These are phyloP conservation scores for Skeletonema potamos DNA, from an alignment of 108 stramenopile genomes.

Conservation along the genomic window DNA sequence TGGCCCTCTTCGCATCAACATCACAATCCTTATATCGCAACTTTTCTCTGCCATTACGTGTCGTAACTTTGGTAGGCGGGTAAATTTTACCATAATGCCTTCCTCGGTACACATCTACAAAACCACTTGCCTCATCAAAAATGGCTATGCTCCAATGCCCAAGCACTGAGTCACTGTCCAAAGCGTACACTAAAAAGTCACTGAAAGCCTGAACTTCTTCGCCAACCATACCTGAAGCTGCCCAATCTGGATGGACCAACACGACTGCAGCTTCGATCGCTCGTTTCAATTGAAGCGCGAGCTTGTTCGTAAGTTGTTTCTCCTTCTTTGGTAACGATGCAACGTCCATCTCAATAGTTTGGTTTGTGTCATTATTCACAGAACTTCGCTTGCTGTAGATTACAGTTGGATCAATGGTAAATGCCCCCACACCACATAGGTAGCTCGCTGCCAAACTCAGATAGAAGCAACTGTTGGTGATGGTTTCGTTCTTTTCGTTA, in stretches of 20 bases:
- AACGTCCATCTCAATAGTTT: constrained; percentile 19
- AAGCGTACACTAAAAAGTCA: constrained; percentile 48
- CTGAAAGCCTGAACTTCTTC: constrained; percentile 51
- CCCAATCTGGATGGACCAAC: constrained; percentile 50
- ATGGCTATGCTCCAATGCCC: constrained; percentile 46
- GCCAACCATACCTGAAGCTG: constrained; percentile 35
- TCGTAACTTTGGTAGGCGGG: constrained; percentile 21
- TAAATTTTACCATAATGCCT: constrained; percentile 46
- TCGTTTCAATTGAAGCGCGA: constrained; percentile 46
- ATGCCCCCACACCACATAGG: constrained; percentile 38
- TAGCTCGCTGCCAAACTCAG: constrained; percentile 46
- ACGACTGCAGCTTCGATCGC: constrained; percentile 49
- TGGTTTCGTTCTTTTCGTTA: constrained; percentile 38
- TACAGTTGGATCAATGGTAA: constrained; percentile 22
- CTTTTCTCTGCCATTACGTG: neutral
- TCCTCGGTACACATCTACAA: constrained; percentile 47
- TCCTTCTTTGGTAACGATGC: constrained; percentile 8
- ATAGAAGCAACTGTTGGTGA: constrained; percentile 51
- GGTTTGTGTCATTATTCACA: neutral
- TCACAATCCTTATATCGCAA: constrained; percentile 39
- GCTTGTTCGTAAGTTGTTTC: constrained; percentile 18
- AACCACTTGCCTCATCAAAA: constrained; percentile 46
- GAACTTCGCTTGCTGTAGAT: neutral
- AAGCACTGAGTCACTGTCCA: constrained; percentile 39
- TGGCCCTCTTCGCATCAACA: constrained; percentile 14